phyloP scores from a whole-genome alignment of 2,329 filamentous ascomycete genomes.

The Monilinia polystroma region DNA sequence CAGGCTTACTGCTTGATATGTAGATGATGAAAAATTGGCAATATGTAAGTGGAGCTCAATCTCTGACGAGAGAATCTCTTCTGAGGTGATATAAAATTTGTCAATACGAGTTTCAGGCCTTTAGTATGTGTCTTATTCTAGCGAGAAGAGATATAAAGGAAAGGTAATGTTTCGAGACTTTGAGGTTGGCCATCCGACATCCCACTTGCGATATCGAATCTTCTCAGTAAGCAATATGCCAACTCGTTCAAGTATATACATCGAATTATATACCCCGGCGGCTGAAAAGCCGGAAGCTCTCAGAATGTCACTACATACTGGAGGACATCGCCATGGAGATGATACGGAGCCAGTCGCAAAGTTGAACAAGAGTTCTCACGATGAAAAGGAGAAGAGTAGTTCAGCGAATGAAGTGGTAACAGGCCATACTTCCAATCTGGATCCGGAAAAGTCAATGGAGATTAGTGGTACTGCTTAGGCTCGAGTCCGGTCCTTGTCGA shows the following conservation, averaged over 20 bases:
- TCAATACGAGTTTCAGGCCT: constrained; percentile 13
- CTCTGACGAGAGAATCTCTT: constrained; percentile 18
- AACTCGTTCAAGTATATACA: constrained; percentile 21
- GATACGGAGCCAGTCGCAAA: neutral
- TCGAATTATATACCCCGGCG: constrained; percentile 19
- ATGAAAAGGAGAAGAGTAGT: neutral
- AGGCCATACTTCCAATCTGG: neutral
- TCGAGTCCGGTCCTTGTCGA: neutral
- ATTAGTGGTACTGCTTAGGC: neutral
- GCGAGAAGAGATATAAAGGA: constrained; percentile 3
- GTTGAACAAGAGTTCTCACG: neutral
- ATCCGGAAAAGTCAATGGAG: neutral
- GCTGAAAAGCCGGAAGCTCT: constrained; percentile 17
- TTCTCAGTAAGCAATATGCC: constrained; percentile 6
- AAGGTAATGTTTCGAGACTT: neutral
- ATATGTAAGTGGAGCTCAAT: constrained; percentile 5
- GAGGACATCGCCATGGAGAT: constrained; percentile 11
- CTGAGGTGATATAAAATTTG: neutral
- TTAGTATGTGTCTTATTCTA: neutral
- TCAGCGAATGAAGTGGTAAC: neutral
- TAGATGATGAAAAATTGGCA: neutral
- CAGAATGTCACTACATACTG: constrained; percentile 19
- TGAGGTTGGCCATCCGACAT: neutral
- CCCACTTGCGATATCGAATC: neutral
- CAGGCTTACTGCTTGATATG: constrained; percentile 19